phyloP scores from a whole-genome alignment of 2,329 filamentous ascomycete species.

The Scedosporium apiospermum region DNA sequence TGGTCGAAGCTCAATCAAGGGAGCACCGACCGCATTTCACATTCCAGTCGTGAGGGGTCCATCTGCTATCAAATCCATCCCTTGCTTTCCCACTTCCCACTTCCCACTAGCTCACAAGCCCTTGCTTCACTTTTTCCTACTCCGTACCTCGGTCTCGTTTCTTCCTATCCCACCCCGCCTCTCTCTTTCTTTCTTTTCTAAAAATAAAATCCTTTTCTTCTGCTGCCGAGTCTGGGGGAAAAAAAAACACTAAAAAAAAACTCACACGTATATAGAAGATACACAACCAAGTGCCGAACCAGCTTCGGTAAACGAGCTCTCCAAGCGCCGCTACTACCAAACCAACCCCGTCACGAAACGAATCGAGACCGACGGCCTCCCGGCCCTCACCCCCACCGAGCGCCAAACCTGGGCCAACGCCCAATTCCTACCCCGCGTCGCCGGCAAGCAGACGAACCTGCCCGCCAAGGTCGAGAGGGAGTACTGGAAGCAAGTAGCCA shows the following conservation, averaged over 20 bases:
- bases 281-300: conserved; percentile 13
- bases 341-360: conserved; percentile 39
- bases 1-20: background rate
- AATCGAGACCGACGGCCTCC: conserved; percentile 33
- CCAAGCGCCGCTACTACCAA: conserved; percentile 35
- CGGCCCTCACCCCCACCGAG: conserved; percentile 36
- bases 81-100: no score
- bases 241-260: background rate
- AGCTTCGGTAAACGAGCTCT: conserved; percentile 38
- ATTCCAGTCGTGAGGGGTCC: no score
- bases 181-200: background rate
- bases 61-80: no score
- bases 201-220: background rate
- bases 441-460: conserved; percentile 22
- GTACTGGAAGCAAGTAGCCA: conserved; percentile 47
- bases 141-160: background rate
- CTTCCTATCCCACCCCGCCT: background rate
- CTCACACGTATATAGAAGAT: background rate
- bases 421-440: conserved; percentile 33
- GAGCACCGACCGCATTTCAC: background rate
- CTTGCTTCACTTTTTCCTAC: background rate
- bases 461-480: conserved; percentile 43
- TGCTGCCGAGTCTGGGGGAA: background rate
- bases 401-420: conserved; percentile 38
- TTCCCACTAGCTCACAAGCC: background rate